phyloP scores from a whole-genome alignment of 371 early-diverging fungal species.

The Mucor mucedo region DNA sequence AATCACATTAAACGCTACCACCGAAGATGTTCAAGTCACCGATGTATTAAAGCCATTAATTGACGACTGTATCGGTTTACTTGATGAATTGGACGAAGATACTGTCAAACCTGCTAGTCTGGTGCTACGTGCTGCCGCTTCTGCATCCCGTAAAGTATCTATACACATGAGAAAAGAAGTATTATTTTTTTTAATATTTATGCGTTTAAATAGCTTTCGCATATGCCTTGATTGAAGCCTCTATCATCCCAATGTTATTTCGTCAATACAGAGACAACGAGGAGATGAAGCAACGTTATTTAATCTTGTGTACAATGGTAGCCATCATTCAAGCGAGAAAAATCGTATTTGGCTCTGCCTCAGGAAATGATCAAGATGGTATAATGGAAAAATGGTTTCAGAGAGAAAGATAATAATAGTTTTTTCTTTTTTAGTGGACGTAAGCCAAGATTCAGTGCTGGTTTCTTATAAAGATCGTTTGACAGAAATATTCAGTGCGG shows the following conservation, averaged over 20 bases:
- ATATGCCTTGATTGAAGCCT: constrained; percentile 15
- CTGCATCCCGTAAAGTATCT: constrained; percentile 59
- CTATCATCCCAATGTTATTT: constrained; percentile 15
- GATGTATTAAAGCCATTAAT: constrained; percentile 53
- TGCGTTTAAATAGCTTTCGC: constrained; percentile 7
- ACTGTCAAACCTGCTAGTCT: constrained; percentile 70
- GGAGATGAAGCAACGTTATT: constrained; percentile 13
- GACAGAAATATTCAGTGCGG: constrained; percentile 62
- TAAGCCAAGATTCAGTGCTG: constrained; percentile 52
- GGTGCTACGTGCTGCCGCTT: constrained; percentile 65
- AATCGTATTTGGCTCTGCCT: constrained; percentile 16
- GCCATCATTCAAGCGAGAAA: constrained; percentile 30
- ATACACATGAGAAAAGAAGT: background rate
- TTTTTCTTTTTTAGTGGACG: constrained; percentile 2
- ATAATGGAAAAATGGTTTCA: background rate
- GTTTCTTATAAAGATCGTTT: constrained; percentile 66
- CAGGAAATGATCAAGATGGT: background rate
- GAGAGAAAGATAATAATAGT: background rate
- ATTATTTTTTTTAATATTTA: too few species aligned
- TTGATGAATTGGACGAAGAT: constrained; percentile 73
- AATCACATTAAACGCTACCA: background rate
- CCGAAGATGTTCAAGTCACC: constrained; percentile 51
- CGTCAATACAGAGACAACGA: constrained; percentile 21
- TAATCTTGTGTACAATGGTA: constrained; percentile 24
- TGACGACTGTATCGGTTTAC: constrained; percentile 66